Conservation (phyloP, 2,329 filamentous ascomycete species). For the Beauveria brongniartii region DNA sequence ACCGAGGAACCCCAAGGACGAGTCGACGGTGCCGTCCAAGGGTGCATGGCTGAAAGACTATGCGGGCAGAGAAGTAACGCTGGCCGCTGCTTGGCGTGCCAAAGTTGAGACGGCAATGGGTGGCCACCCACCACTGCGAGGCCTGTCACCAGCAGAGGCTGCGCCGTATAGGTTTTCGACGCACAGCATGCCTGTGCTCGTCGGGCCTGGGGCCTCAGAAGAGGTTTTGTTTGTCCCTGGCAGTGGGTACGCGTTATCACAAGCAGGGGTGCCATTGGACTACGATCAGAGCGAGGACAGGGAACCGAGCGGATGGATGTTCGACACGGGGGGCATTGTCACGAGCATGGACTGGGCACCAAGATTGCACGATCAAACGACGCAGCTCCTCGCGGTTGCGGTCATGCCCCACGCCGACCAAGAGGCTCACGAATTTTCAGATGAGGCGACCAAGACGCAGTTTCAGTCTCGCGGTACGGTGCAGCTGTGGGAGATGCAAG, state of each 20-base stretch:
- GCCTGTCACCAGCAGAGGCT: constrained; percentile 21
- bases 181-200: constrained; percentile 24
- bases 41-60: constrained; percentile 34
- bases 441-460: constrained; percentile 27
- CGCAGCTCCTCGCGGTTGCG: constrained; percentile 44
- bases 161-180: constrained; percentile 19
- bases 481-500: constrained; percentile 44
- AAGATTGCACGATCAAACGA: constrained; percentile 18
- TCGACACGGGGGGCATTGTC: constrained; percentile 47
- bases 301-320: constrained; percentile 39
- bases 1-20: constrained; percentile 18
- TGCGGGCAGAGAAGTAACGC: constrained; percentile 25
- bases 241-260: constrained; percentile 19
- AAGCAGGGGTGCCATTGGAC: constrained; percentile 23
- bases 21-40: constrained; percentile 22
- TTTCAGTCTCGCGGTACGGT: constrained; percentile 38
- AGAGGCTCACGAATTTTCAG: constrained; percentile 31
- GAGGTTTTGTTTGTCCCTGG: constrained; percentile 23
- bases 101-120: constrained; percentile 15
- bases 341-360: constrained; percentile 47
- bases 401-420: constrained; percentile 44
- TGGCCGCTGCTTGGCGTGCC: constrained; percentile 22
- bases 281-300: constrained; percentile 18
- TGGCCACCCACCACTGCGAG: not conserved
- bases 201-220: constrained; percentile 22